A percentile compares a stretch with the other conserved stretches of the same genome.
Evolutionary conservation across 2,329 filamentous ascomycete species (phyloP).

Genomic region (Cladobotryum mycophilum): DNA sequence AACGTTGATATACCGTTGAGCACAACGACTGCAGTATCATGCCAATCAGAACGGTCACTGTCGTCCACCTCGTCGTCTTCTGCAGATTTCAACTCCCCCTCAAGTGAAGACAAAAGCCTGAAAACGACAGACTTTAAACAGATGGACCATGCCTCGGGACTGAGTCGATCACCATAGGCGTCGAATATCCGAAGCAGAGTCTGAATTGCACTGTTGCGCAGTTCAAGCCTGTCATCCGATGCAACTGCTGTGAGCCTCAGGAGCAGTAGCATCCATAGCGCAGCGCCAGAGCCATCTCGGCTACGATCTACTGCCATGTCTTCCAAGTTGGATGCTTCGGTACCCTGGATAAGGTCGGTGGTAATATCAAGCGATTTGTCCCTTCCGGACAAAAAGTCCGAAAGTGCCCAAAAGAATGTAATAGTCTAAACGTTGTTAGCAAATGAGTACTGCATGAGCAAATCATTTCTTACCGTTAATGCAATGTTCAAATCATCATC

Average conservation of each 20-base stretch:
- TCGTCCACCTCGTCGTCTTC: constrained; percentile 33
- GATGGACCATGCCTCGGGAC: constrained; percentile 72
- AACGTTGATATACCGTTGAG: constrained; percentile 67
- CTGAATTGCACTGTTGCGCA: constrained; percentile 83
- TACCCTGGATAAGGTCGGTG: constrained; percentile 46
- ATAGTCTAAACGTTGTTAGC: constrained; percentile 54
- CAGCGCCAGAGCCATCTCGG: constrained; percentile 57
- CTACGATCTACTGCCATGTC: constrained; percentile 54
- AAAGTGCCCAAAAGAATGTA: constrained; percentile 93
- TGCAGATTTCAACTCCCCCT: constrained; percentile 43
- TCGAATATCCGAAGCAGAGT: constrained; percentile 88
- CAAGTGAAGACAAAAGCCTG: constrained; percentile 66
- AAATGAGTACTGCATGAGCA: too few species aligned
- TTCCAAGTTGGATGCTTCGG: constrained; percentile 46
- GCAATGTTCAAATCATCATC: constrained; percentile 92
- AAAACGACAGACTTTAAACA: constrained; percentile 79
- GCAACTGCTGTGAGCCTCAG: constrained; percentile 66
- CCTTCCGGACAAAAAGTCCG: constrained; percentile 69
- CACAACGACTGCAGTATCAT: constrained; percentile 68
- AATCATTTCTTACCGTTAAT: constrained; percentile 58
- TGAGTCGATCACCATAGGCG: constrained; percentile 76
- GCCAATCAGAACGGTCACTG: constrained; percentile 53
- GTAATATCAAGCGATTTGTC: constrained; percentile 53
- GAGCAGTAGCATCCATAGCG: constrained; percentile 73
- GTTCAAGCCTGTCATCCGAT: constrained; percentile 64